These are phyloP conservation scores for Fusarium napiforme DNA, from an alignment of 2,329 filamentous ascomycete genomes.

Conservation along the genomic window DNA sequence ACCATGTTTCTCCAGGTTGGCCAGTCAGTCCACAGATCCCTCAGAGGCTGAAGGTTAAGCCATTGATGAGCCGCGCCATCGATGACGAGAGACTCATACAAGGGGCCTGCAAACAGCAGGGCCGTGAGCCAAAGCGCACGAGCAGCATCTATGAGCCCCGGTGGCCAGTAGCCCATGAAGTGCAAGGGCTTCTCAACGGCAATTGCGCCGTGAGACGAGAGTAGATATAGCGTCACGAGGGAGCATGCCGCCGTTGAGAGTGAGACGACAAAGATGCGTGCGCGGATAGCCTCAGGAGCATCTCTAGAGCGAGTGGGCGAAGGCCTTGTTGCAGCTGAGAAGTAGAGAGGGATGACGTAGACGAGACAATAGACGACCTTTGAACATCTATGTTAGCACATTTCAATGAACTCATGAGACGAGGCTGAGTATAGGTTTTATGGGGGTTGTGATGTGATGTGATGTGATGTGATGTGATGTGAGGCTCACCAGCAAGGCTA, in stretches of 20 bases:
- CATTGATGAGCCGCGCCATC: constrained; percentile 77
- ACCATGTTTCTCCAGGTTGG: constrained; percentile 88
- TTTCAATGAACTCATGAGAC: not conserved
- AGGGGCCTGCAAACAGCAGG: constrained; percentile 83
- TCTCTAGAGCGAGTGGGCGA: constrained; percentile 84
- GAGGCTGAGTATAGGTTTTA: not conserved
- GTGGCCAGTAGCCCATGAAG: constrained; percentile 83
- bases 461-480: not conserved
- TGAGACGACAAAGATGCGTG: constrained; percentile 83
- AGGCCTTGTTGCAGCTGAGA: constrained; percentile 81
- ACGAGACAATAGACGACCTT: constrained; percentile 82
- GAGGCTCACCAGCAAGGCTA: constrained; percentile 40
- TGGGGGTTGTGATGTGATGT: not conserved
- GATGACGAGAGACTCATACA: constrained; percentile 82
- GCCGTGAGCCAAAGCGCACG: constrained; percentile 76
- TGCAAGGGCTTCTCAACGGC: constrained; percentile 67
- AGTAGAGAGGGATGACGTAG: constrained; percentile 93
- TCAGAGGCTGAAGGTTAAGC: constrained; percentile 64
- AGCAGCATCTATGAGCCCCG: constrained; percentile 71
- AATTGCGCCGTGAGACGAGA: constrained; percentile 64
- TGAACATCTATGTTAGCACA: constrained; percentile 13
- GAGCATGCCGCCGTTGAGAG: constrained; percentile 78
- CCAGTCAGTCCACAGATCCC: constrained; percentile 76
- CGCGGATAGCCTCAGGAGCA: constrained; percentile 88
- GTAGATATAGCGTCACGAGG: constrained; percentile 68